Evolutionary conservation across 345 rosid species (phyloP).

Genomic region (Euphorbia lathyris): DNA sequence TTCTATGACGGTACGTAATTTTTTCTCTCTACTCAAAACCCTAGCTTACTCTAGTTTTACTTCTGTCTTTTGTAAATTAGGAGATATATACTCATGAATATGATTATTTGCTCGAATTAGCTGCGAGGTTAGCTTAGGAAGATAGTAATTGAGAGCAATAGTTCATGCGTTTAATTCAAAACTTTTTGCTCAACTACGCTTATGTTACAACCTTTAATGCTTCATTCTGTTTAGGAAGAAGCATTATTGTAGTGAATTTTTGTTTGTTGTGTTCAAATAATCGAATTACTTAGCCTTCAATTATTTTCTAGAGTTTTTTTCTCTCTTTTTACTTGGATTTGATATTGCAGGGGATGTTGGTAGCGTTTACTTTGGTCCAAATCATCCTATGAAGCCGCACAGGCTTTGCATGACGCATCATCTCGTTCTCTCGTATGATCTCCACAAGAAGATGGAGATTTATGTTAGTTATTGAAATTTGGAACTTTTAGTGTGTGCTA

Average conservation of each 20-base stretch:
- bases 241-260: no score
- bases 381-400: constrained; percentile 99
- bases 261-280: no score
- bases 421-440: constrained; percentile 89
- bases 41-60: constrained; percentile 1
- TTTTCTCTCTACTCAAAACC: constrained; percentile 14
- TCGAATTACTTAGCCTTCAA: no score
- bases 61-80: not conserved
- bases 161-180: no score
- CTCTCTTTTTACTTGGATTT: not conserved
- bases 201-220: no score
- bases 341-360: constrained; percentile 82
- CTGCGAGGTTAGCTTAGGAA: no score
- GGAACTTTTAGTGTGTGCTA: not conserved
- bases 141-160: no score
- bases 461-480: constrained; percentile 43
- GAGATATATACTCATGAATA: not conserved
- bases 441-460: constrained; percentile 93
- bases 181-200: no score
- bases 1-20: constrained; percentile 72
- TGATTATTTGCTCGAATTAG: no score
- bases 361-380: constrained; percentile 86
- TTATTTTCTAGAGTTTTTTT: no score
- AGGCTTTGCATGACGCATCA: constrained; percentile 98
- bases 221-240: no score